phyloP scores from a whole-genome alignment of 2,329 filamentous ascomycete species.

The Aspergillus melleus region DNA sequence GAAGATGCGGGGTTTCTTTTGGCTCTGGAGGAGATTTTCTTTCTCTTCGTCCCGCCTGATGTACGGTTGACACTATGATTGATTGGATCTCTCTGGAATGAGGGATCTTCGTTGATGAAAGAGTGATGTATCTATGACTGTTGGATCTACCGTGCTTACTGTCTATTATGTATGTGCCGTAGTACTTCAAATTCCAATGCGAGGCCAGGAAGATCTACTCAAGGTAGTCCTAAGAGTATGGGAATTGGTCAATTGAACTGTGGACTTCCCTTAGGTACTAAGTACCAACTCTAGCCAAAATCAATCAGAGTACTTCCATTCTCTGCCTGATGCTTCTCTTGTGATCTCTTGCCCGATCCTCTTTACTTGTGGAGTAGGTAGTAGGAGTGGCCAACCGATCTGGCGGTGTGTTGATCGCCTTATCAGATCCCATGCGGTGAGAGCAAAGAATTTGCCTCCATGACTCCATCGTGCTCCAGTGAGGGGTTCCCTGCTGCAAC shows the following conservation, averaged over 20 bases:
- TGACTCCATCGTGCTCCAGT: not conserved
- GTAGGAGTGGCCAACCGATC: not conserved
- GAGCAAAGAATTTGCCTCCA: not conserved
- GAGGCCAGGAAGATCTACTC: not conserved
- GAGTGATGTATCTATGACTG: not conserved
- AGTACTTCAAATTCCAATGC: not conserved
- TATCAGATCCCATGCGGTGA: not conserved
- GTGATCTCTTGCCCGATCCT: not conserved
- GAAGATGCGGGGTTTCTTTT: conserved; percentile 5
- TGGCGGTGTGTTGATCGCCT: not conserved
- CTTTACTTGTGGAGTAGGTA: not conserved
- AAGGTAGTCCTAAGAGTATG: not conserved
- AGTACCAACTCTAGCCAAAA: too few species aligned
- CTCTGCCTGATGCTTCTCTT: not conserved
- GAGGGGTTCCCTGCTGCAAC: not conserved
- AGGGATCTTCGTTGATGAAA: not conserved
- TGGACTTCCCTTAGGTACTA: not conserved
- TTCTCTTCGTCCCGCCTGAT: not conserved
- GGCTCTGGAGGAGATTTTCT: not conserved
- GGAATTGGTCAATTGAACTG: not conserved
- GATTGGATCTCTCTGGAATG: not conserved
- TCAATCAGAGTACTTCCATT: not conserved
- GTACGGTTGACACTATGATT: not conserved
- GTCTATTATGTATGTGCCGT: not conserved
- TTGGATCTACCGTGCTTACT: not conserved